Conservation (phyloP, 2,329 filamentous ascomycete genomes). For the Exophiala mesophila region DNA sequence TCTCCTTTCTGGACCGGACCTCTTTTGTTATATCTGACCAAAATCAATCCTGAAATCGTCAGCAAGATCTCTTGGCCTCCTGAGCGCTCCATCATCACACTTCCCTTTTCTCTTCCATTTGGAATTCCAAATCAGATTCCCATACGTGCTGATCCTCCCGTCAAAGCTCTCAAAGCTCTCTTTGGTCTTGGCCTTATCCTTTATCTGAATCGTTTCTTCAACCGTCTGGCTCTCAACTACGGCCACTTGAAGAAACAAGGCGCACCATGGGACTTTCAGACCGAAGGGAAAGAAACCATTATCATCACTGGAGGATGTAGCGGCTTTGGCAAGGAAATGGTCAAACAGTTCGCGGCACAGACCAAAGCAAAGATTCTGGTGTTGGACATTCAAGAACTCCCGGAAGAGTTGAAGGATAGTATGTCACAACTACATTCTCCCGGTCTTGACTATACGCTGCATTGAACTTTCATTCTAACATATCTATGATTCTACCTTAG, state of each 20-base stretch:
- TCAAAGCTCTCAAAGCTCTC: slow-evolving; percentile 38
- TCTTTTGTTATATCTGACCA: slow-evolving; percentile 13
- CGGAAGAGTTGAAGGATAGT: slow-evolving; percentile 23
- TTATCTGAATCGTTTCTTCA: slow-evolving; percentile 49
- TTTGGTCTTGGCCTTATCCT: slow-evolving; percentile 50
- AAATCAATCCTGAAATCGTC: slow-evolving; percentile 10
- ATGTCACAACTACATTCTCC: slow-evolving; percentile 6
- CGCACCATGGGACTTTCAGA: slow-evolving; percentile 26
- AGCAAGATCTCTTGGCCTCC: slow-evolving; percentile 13
- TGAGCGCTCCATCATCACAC: not conserved
- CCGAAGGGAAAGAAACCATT: slow-evolving; percentile 48
- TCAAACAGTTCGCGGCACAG: slow-evolving; percentile 58
- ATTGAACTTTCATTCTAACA: not conserved
- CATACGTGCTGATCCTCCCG: slow-evolving; percentile 6
- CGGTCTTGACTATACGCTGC: not conserved
- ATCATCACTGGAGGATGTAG: slow-evolving; percentile 59
- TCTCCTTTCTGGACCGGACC: slow-evolving; percentile 17
- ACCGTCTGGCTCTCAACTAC: slow-evolving; percentile 41
- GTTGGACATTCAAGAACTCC: slow-evolving; percentile 54
- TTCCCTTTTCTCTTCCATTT: slow-evolving; percentile 13
- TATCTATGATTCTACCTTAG: slow-evolving; percentile 2
- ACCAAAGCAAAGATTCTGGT: slow-evolving; percentile 63
- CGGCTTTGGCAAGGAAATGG: slow-evolving; percentile 66
- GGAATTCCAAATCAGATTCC: slow-evolving; percentile 7
- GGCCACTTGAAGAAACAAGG: slow-evolving; percentile 38